Percentiles rank a stretch among this genome's conserved stretches.
Conservation (phyloP, 192 early-diverging fungal species). For the Coemansia sp. region DNA sequence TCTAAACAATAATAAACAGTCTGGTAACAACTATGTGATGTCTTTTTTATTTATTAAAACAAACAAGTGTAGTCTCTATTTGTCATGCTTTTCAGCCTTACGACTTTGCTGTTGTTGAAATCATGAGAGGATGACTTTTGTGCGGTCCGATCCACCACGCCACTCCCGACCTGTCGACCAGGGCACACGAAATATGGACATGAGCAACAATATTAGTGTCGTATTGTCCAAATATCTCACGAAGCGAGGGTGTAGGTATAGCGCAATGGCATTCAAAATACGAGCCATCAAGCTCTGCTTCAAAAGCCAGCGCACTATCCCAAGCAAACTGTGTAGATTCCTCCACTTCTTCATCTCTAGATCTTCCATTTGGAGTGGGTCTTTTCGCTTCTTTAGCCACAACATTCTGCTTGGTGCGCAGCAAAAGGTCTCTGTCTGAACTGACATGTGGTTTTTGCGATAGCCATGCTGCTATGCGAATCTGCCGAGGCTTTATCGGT, state of each 20-base stretch:
- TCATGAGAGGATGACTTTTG: slow-evolving; percentile 32
- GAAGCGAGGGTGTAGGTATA: slow-evolving; percentile 29
- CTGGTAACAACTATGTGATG: no score
- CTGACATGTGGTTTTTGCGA: slow-evolving; percentile 16
- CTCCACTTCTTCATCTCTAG: neutral
- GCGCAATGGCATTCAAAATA: slow-evolving; percentile 46
- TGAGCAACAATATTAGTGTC: slow-evolving; percentile 23
- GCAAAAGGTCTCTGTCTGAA: slow-evolving; percentile 10
- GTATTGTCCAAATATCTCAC: slow-evolving; percentile 12
- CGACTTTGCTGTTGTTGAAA: slow-evolving; percentile 35
- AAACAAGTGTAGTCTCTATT: no score
- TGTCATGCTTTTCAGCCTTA: slow-evolving; percentile 1
- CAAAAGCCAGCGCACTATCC: slow-evolving; percentile 28
- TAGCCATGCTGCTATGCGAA: slow-evolving; percentile 35
- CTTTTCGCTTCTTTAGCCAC: slow-evolving; percentile 13
- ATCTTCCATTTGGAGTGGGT: neutral
- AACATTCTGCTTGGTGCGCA: slow-evolving; percentile 12
- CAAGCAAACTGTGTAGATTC: neutral
- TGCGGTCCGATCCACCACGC: slow-evolving; percentile 39
- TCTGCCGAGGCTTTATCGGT: neutral
- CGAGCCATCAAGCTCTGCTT: slow-evolving; percentile 20
- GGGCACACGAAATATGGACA: slow-evolving; percentile 30
- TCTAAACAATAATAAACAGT: no score
- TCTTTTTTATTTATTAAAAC: neutral
- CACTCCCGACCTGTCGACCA: slow-evolving; percentile 16